Evolutionary conservation across 2,329 filamentous ascomycete species (phyloP).

Genomic region (Eurotiales sp.): DNA sequence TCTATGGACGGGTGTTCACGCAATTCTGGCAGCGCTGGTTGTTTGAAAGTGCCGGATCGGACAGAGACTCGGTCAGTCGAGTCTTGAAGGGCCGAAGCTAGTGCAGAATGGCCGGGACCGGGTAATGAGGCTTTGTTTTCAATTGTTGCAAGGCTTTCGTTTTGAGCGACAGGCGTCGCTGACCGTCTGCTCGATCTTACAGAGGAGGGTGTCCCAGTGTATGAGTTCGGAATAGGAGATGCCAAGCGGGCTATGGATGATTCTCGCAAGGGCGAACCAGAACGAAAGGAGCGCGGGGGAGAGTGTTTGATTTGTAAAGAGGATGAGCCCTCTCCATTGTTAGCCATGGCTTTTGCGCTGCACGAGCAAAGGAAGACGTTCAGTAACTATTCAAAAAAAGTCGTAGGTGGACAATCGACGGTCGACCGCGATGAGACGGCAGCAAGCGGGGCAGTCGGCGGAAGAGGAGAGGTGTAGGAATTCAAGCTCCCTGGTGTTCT

Average conservation of each 20-base stretch:
- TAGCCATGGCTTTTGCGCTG: constrained; percentile 23
- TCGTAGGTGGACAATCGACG: neutral
- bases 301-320: constrained; percentile 32
- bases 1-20: constrained; percentile 44
- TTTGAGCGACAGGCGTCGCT: constrained; percentile 44
- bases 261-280: constrained; percentile 45
- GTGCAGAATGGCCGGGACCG: constrained; percentile 79
- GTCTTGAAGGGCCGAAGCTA: constrained; percentile 80
- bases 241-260: constrained; percentile 54
- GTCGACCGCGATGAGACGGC: neutral
- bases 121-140: constrained; percentile 57
- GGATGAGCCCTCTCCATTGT: constrained; percentile 35
- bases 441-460: neutral
- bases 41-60: constrained; percentile 44
- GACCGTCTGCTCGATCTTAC: constrained; percentile 33
- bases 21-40: constrained; percentile 57
- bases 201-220: constrained; percentile 22
- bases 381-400: neutral
- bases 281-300: constrained; percentile 23
- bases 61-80: constrained; percentile 50
- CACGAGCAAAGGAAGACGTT: neutral
- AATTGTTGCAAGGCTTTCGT: constrained; percentile 61
- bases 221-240: constrained; percentile 49
- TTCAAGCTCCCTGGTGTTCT: neutral
- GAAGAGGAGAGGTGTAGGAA: neutral